Conservation (phyloP, 202 grass and related monocot genomes). For the Musa balbisiana region DNA sequence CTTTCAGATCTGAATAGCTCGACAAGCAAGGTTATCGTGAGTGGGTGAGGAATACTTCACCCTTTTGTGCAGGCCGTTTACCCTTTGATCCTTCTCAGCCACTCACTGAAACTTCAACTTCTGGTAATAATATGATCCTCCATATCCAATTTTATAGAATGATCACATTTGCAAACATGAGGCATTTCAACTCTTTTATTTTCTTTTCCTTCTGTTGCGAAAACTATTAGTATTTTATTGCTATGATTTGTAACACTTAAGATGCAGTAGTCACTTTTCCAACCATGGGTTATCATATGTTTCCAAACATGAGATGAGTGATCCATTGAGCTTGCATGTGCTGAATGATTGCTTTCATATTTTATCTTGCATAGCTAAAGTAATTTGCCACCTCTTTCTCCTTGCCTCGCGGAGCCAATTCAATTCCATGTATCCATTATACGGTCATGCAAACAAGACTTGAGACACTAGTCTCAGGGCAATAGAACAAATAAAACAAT, state of each 20-base stretch:
- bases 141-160: neutral
- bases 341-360: neutral
- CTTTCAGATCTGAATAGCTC: slow-evolving; percentile 48
- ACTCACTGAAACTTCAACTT: slow-evolving; percentile 22
- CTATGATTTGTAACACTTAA: neutral
- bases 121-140: slow-evolving; percentile 33
- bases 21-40: slow-evolving; percentile 46
- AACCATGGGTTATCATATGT: neutral
- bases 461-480: neutral
- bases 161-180: neutral
- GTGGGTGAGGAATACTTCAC: slow-evolving; percentile 62
- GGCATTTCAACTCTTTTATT: neutral
- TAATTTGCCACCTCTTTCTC: neutral
- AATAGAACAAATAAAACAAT: no score
- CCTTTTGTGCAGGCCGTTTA: slow-evolving; percentile 54
- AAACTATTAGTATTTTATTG: neutral
- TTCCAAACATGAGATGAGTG: neutral
- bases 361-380: neutral
- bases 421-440: neutral
- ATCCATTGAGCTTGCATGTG: neutral
- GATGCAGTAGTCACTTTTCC: no score
- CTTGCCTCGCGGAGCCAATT: neutral
- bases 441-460: neutral
- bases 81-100: slow-evolving; percentile 45
- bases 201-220: no score